Evolutionary conservation across 2,329 filamentous ascomycete species (phyloP).

Genomic region (Sarocladium kiliense): DNA sequence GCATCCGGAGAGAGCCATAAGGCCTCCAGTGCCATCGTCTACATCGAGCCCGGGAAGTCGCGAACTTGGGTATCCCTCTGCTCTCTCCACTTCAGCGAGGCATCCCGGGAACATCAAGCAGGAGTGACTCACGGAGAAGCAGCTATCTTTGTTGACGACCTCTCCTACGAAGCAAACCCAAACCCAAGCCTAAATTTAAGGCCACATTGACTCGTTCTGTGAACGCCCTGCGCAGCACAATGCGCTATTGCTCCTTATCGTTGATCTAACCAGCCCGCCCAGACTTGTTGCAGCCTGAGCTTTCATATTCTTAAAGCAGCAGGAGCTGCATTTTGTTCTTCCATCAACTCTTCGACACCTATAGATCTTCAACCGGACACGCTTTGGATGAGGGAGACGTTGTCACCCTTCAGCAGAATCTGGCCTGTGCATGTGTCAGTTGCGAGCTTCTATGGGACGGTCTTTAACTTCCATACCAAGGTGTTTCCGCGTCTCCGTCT

Average conservation of each 20-base stretch:
- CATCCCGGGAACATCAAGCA: too few relatives aligned
- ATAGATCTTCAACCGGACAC: conserved; percentile 18
- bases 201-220: conserved; percentile 3
- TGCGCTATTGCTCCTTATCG: neutral
- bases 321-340: too few relatives aligned
- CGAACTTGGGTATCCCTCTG: too few relatives aligned
- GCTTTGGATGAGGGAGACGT: conserved; percentile 74
- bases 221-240: neutral
- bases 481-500: conserved; percentile 69
- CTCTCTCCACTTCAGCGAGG: too few relatives aligned
- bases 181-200: neutral
- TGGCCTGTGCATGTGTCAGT: conserved; percentile 53
- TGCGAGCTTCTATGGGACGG: too few relatives aligned
- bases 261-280: too few relatives aligned
- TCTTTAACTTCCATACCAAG: conserved; percentile 69
- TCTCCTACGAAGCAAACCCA: conserved; percentile 1
- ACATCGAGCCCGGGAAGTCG: too few relatives aligned
- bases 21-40: too few relatives aligned
- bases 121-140: neutral
- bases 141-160: neutral
- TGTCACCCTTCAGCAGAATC: conserved; percentile 83
- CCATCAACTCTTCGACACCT: too few relatives aligned
- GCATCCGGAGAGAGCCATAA: too few relatives aligned
- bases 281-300: too few relatives aligned
- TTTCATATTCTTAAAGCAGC: too few relatives aligned